A percentile compares a stretch with the other conserved stretches of the same genome.
These are phyloP conservation scores for Hericium coralloides DNA, from an alignment of 768 basidiomycete genomes.

Conservation along the genomic window DNA sequence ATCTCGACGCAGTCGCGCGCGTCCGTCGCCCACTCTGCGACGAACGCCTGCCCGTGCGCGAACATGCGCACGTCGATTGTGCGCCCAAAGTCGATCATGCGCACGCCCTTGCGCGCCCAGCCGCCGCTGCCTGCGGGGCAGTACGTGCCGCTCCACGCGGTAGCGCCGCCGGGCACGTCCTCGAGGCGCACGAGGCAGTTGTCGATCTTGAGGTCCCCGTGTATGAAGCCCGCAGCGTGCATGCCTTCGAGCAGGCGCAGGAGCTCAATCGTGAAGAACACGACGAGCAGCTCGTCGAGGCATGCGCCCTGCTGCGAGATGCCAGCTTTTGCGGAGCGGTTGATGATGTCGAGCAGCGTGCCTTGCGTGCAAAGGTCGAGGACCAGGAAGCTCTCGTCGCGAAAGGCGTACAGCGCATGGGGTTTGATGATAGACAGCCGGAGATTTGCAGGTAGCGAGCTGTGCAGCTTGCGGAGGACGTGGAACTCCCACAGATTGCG, in stretches of 20 bases:
- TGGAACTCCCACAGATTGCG: conserved; percentile 89
- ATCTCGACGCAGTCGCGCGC: conserved; percentile 90
- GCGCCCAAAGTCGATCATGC: conserved; percentile 96
- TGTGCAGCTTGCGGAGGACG: conserved; percentile 70
- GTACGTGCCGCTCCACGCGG: conserved; percentile 71
- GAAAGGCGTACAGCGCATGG: conserved; percentile 72
- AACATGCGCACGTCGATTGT: conserved; percentile 82
- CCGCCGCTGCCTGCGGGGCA: conserved; percentile 71
- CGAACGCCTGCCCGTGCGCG: conserved; percentile 69
- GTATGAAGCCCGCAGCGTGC: conserved; percentile 80
- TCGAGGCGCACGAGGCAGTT: conserved; percentile 94
- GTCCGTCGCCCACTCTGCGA: conserved; percentile 85
- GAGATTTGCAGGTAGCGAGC: conserved; percentile 47
- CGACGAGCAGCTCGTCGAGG: conserved; percentile 86
- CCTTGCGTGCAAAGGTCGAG: conserved; percentile 88
- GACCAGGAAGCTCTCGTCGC: conserved; percentile 84
- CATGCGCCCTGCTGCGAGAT: conserved; percentile 73
- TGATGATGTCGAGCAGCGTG: conserved; percentile 86
- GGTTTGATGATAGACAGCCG: conserved; percentile 68
- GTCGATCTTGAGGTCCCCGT: conserved; percentile 98
- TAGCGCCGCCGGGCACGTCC: conserved; percentile 61
- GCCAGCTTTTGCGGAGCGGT: conserved; percentile 67
- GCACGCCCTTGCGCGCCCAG: conserved; percentile 84
- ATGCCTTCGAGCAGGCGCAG: conserved; percentile 74
- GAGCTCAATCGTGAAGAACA: conserved; percentile 93